phyloP scores from a whole-genome alignment of 805 yeast genomes.

The Kuraishia ogatae region DNA sequence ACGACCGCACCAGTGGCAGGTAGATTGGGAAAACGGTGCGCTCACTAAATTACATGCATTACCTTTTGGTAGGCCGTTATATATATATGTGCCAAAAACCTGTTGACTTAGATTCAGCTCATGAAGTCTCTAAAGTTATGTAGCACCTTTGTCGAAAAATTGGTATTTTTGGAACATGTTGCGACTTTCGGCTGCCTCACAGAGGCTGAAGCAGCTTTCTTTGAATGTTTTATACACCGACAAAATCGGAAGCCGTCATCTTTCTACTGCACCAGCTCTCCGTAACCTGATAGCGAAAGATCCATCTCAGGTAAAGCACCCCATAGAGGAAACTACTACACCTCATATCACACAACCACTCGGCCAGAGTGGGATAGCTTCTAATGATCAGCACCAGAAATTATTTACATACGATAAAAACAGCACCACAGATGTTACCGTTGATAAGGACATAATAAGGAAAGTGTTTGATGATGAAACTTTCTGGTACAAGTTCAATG shows the following conservation, averaged over 20 bases:
- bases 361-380: background rate
- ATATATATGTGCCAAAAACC: background rate
- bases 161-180: background rate
- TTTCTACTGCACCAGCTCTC: background rate
- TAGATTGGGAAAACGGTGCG: background rate
- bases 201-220: background rate
- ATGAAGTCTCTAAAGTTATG: background rate
- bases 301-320: background rate
- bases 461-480: constrained; percentile 53
- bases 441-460: constrained; percentile 17
- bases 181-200: background rate
- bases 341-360: background rate
- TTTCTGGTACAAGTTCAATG: constrained; percentile 47
- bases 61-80: background rate
- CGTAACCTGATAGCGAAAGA: background rate
- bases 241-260: background rate
- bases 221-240: background rate
- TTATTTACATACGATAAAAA: background rate
- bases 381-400: background rate
- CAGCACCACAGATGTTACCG: background rate
- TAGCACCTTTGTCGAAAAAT: background rate
- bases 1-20: background rate
- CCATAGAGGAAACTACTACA: background rate
- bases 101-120: background rate
- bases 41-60: background rate